These are phyloP conservation scores for Pythium grandisporangium DNA, from an alignment of 352 stramenopile genomes.

Conservation along the genomic window DNA sequence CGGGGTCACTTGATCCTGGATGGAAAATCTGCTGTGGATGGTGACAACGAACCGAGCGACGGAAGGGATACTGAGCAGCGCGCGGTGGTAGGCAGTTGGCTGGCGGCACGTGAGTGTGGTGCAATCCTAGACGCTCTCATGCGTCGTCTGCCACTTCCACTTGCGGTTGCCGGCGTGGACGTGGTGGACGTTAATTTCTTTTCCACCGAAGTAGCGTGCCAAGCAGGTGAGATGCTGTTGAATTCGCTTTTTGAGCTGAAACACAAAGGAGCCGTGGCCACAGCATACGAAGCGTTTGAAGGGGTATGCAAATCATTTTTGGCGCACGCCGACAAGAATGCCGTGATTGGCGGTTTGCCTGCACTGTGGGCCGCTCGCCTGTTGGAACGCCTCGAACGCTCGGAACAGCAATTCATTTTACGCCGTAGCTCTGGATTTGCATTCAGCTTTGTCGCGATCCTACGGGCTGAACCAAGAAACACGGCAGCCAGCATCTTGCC, in stretches of 20 bases:
- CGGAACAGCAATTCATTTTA: conserved; percentile 84
- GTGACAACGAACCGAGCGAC: conserved; percentile 23
- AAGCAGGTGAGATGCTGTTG: conserved; percentile 59
- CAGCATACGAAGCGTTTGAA: conserved; percentile 76
- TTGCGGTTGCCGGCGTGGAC: background rate
- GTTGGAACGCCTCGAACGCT: conserved; percentile 60
- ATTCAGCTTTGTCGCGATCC: conserved; percentile 81
- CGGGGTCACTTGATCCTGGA: conserved; percentile 71
- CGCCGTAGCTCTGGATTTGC: conserved; percentile 83
- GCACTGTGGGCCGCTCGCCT: conserved; percentile 69
- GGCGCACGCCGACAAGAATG: conserved; percentile 43
- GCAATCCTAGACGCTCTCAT: conserved; percentile 75
- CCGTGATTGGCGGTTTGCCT: conserved; percentile 38
- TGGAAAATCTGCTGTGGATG: no score
- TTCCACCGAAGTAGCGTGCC: conserved; percentile 38
- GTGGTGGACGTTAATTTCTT: no score
- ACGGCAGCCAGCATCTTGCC: conserved; percentile 66
- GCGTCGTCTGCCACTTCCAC: conserved; percentile 39
- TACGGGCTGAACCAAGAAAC: conserved; percentile 80
- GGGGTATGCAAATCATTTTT: conserved; percentile 78
- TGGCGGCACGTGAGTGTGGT: conserved; percentile 74
- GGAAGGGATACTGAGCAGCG: conserved; percentile 54
- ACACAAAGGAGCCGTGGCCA: conserved; percentile 84
- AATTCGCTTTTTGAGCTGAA: conserved; percentile 84
- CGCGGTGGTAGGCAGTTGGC: conserved; percentile 81